Evolutionary conservation across 768 basidiomycete genomes (phyloP), one percentile per base, ranked within the genome.

Genomic region (Ramaria rubella): DNA sequence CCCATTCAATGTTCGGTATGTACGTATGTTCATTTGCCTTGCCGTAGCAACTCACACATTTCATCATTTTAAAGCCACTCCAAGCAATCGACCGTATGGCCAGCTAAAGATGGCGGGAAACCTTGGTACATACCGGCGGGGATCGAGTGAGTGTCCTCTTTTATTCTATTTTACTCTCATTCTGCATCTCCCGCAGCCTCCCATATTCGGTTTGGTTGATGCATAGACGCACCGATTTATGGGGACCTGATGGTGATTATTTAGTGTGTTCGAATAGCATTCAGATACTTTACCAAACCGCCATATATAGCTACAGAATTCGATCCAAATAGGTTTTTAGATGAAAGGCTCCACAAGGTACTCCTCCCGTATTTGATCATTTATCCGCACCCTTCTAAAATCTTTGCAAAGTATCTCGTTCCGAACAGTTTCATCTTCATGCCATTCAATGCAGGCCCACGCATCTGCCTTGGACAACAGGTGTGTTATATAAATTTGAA

Each of bases 401-500:
- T 53, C 9, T 21, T 9, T 53, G 9, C 14, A 38, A 17, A 79
- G 62, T 83, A 85, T 56, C 73, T 87, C 27, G 70, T 78, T 27
- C 75, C 78, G 34, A 84, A 85, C 60, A 77, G 83, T 0, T 86
- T 83, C 70, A 83, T 86, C 57, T 89, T 88, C 71, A 73, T 86
- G 4, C 82, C 82, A 15, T 83, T 83, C 72, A 82, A 82, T 56
- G 81, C 70, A 26, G 73, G 75, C 17, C 82, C 81, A 5, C 74
- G 81, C 15, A 81, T 82, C 52, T 82, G 81, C 59, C 73, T 81
- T 4, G 81, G 81, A 4, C 82, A 83, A 70, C 80, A 82, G 69
- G 81, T 77, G 48, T 31, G 59, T n/a, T n/a, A n/a, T 58, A 21
- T 45, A n/a, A n/a, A n/a, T n/a, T n/a, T n/a, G n/a, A n/a, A n/a